Evolutionary conservation across 345 rosid species (phyloP).

Genomic region (Turnera subulata): DNA sequence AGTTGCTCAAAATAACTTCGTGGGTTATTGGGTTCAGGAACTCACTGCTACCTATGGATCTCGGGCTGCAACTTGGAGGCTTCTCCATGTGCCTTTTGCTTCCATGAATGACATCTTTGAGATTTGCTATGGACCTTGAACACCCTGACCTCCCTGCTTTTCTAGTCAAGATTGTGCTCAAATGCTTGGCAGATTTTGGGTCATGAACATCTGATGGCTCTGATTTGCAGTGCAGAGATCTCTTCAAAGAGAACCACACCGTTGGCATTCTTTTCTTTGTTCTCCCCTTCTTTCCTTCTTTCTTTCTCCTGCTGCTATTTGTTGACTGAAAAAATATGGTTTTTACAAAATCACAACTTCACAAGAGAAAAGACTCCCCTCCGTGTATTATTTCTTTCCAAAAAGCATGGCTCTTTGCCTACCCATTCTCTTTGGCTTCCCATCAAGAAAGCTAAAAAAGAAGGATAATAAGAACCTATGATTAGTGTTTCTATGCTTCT

Average conservation of each 20-base stretch:
- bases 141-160: constrained; percentile 86
- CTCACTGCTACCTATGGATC: constrained; percentile 99
- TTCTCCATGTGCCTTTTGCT: constrained; percentile 89
- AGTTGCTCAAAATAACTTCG: constrained; percentile 85
- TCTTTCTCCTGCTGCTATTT: too few relatives aligned
- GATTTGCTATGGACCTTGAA: constrained; percentile 97
- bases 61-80: constrained; percentile 94
- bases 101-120: constrained; percentile 95
- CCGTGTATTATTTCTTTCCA: too few relatives aligned
- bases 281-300: neutral
- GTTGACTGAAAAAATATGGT: neutral
- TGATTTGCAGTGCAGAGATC: constrained; percentile 42
- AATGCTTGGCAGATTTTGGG: constrained; percentile 46
- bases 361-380: too few relatives aligned
- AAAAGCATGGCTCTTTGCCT: too few relatives aligned
- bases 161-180: constrained; percentile 54
- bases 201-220: constrained; percentile 48
- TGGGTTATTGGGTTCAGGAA: constrained; percentile 95
- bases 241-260: constrained; percentile 46
- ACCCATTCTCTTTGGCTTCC: too few relatives aligned
- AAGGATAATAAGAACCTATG: too few relatives aligned
- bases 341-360: too few relatives aligned
- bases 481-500: too few relatives aligned
- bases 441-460: too few relatives aligned
- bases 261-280: constrained; percentile 43